These are phyloP conservation scores for Amylocarpus encephaloides DNA, from an alignment of 2,329 filamentous ascomycete species.

Conservation along the genomic window DNA sequence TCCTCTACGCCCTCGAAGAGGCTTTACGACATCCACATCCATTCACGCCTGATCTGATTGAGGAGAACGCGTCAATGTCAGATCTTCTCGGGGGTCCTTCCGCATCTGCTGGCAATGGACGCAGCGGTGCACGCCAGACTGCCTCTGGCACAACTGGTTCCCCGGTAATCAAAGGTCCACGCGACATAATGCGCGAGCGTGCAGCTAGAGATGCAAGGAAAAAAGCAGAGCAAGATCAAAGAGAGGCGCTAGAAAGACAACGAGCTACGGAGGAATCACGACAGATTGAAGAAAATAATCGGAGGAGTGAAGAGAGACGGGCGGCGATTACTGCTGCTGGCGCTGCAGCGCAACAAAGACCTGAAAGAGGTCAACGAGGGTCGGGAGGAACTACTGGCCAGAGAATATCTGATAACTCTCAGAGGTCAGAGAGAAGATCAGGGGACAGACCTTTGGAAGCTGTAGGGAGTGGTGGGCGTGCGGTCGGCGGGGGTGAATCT, in stretches of 20 bases:
- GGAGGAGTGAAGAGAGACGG: conserved; percentile 53
- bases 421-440: conserved; percentile 26
- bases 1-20: conserved; percentile 88
- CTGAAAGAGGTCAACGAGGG: conserved; percentile 16
- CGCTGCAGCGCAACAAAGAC: conserved; percentile 34
- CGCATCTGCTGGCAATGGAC: conserved; percentile 53
- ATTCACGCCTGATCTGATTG: conserved; percentile 76
- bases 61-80: conserved; percentile 90
- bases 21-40: conserved; percentile 74
- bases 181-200: conserved; percentile 86
- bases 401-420: conserved; percentile 29
- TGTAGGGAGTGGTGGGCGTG: conserved; percentile 23
- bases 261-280: conserved; percentile 50
- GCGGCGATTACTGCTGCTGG: conserved; percentile 45
- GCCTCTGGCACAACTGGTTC: conserved; percentile 44
- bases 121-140: conserved; percentile 40
- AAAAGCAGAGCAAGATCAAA: conserved; percentile 47
- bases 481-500: conserved; percentile 24
- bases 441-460: conserved; percentile 22
- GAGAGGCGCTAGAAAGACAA: conserved; percentile 37
- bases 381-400: conserved; percentile 22
- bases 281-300: conserved; percentile 49
- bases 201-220: conserved; percentile 67
- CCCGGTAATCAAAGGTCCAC: conserved; percentile 68
- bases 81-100: conserved; percentile 60